A percentile compares a stretch with the other conserved stretches of the same genome.
Evolutionary conservation across 192 early-diverging fungal genomes (phyloP).

Genomic region (Coemansia sp.): DNA sequence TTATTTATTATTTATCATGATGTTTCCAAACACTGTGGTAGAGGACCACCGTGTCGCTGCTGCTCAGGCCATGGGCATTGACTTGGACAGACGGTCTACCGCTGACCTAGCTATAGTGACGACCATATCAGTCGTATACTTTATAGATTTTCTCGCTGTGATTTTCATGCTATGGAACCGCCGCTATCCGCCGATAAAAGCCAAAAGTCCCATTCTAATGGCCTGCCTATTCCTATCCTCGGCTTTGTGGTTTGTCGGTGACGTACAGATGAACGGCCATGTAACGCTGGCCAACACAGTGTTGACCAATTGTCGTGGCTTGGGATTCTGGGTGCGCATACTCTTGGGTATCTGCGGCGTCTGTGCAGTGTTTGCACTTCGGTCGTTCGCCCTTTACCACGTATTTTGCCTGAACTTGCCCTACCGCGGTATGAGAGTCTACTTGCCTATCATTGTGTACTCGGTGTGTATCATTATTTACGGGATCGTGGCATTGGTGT

Average conservation of each 20-base stretch:
- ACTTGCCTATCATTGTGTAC: constrained; percentile 7
- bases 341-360: constrained; percentile 37
- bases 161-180: constrained; percentile 46
- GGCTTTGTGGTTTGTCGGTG: constrained; percentile 55
- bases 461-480: constrained; percentile 21
- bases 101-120: constrained; percentile 25
- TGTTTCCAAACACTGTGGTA: constrained; percentile 18
- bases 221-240: constrained; percentile 20
- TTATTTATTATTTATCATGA: constrained; percentile 9
- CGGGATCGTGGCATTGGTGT: constrained; percentile 34
- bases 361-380: constrained; percentile 29
- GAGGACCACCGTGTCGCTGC: constrained; percentile 28
- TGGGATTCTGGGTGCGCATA: constrained; percentile 50
- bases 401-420: neutral
- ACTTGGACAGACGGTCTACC: constrained; percentile 31
- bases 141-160: constrained; percentile 31
- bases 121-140: constrained; percentile 13
- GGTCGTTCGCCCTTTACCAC: neutral
- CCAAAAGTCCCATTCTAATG: constrained; percentile 56
- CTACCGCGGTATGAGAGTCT: neutral
- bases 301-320: constrained; percentile 34
- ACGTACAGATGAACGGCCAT: constrained; percentile 52
- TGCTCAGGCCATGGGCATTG: neutral
- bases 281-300: constrained; percentile 27
- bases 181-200: constrained; percentile 55